Base-by-base conservation (phyloP, 2,329 filamentous ascomycete species). In the Thelonectria discophora region DNA sequence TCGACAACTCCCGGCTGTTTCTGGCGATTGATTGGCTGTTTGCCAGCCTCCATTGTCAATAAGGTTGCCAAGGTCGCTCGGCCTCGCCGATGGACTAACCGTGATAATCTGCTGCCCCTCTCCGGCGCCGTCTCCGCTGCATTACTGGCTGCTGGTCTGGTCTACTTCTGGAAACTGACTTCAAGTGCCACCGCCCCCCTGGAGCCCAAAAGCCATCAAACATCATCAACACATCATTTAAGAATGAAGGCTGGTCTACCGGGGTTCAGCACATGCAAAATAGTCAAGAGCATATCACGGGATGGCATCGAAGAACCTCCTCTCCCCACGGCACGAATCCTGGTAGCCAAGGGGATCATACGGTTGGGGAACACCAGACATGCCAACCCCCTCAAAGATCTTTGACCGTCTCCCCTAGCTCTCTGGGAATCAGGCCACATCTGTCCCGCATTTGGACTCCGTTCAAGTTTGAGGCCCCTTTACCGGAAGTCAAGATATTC, bases 61-160 rank as follows among this genome's bases (percentile, higher is more conserved):
- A 71, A 63, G 69, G 69, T 71, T 71, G 57, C 56, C 65, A 65
- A 70, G 67, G 53, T 66, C 59, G 55, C 54, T 71, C 69, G 69
- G 69, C 62, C 60, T 71, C 66, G 64, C 69, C 69, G 69, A 71
- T 70, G 62, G 50, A 51, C 66, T 68, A 65, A 58, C 63, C 60
- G 62, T 30, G 27, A 49, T 5, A 43, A 39, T 50, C 21, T 27
- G 45, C 60, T 62, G 54, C 57, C 62, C 65, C 15, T 64, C 62
- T 58, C 49, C 58, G 59, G 54, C 57, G 58, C 52, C 40, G 34
- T 42, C 45, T 57, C 58, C 49, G 56, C 56, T 54, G 60, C 58
- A 6, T 45, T 58, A 54, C 62, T 62, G 64, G 58, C 58, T 63
- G 57, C 59, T 70, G 20, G 58, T 58, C 42, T 54, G 60, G 58